Percentiles rank a stretch among this genome's conserved stretches.
Evolutionary conservation across 148 eudicot genomes (phyloP).

Genomic region (Vaccinium corymbosum): DNA sequence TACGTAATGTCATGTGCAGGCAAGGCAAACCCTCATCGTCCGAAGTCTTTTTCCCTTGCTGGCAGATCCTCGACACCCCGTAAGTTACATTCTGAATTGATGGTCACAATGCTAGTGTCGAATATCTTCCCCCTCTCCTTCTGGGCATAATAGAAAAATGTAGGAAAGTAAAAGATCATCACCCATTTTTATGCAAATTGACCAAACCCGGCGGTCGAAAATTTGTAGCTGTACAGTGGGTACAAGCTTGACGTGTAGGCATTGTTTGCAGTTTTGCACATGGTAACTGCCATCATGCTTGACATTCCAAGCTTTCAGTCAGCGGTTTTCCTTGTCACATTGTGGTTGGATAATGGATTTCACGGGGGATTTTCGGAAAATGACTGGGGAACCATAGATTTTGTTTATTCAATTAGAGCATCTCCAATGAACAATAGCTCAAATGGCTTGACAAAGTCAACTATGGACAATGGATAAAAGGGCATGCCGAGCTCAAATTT

Average conservation of each 20-base stretch:
- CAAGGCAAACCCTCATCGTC: conserved; percentile 87
- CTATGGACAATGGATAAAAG: too few relatives aligned
- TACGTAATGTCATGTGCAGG: conserved; percentile 36
- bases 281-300: background rate
- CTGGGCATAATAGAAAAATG: background rate
- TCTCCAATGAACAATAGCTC: background rate
- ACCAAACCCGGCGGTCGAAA: too few relatives aligned
- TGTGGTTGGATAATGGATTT: background rate
- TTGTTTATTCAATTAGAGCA: background rate
- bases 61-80: conserved; percentile 98
- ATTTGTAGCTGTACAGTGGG: background rate
- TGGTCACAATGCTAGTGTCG: background rate
- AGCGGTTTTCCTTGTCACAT: background rate
- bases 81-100: conserved; percentile 38
- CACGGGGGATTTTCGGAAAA: background rate
- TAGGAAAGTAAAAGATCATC: background rate
- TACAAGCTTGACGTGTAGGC: background rate
- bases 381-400: background rate
- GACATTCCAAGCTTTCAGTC: background rate
- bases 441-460: background rate
- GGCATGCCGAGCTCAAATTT: too few relatives aligned
- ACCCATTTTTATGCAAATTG: background rate
- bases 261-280: background rate
- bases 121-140: background rate
- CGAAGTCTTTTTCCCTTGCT: conserved; percentile 94